Evolutionary conservation across 768 basidiomycete genomes (phyloP).

Genomic region (Termitomyces sp.): DNA sequence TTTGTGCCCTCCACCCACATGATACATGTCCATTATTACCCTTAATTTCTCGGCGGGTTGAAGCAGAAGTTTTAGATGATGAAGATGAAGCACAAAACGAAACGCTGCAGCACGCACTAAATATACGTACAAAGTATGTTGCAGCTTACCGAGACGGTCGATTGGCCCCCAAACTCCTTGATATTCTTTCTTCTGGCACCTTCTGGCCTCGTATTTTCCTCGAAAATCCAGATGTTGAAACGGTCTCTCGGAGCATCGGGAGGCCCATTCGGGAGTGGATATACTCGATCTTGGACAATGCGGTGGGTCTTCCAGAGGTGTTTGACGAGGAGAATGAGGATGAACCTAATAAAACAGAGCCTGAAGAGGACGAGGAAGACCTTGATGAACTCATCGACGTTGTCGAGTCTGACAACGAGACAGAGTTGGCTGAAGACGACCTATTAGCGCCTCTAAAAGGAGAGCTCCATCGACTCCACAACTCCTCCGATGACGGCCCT

Average conservation of each 20-base stretch:
- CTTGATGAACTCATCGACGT: conserved; percentile 61
- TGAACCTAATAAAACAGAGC: conserved; percentile 6
- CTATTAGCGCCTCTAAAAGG: conserved; percentile 67
- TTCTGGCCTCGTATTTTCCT: conserved; percentile 74
- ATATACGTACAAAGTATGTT: conserved; percentile 50
- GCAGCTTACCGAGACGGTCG: conserved; percentile 59
- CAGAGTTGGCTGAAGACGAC: conserved; percentile 50
- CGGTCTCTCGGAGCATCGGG: conserved; percentile 59
- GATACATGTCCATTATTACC: conserved; percentile 53
- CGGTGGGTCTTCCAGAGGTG: conserved; percentile 51
- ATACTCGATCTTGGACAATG: conserved; percentile 66
- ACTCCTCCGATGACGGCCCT: conserved; percentile 31
- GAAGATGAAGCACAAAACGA: conserved; percentile 14
- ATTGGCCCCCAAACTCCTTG: conserved; percentile 54
- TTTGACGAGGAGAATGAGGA: conserved; percentile 12
- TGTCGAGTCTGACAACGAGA: conserved; percentile 46
- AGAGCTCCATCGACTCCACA: conserved; percentile 56
- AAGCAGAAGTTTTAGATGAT: conserved; percentile 25
- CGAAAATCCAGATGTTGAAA: conserved; percentile 74
- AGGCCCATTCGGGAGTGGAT: conserved; percentile 61
- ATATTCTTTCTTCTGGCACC: conserved; percentile 57
- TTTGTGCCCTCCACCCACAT: conserved; percentile 61
- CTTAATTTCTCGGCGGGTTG: conserved; percentile 44
- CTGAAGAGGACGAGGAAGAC: conserved; percentile 37
- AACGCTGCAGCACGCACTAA: conserved; percentile 22